These are phyloP conservation scores for Scedosporium minutisporum DNA, from an alignment of 2,329 filamentous ascomycete genomes.

Conservation along the genomic window DNA sequence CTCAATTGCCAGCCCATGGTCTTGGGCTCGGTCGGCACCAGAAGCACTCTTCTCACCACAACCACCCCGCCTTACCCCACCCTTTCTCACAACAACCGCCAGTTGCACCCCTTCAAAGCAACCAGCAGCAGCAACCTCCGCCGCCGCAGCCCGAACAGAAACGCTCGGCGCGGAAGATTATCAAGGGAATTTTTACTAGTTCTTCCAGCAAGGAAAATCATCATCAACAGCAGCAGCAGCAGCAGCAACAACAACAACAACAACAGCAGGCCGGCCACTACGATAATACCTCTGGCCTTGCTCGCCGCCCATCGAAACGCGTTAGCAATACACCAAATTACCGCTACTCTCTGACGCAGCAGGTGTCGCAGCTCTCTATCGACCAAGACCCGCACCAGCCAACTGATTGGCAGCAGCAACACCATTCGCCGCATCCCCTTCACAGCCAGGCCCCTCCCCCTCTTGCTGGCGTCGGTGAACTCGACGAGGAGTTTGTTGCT, in stretches of 20 bases:
- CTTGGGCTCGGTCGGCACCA: conserved; percentile 5
- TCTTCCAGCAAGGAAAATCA: conserved; percentile 19
- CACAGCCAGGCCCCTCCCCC: conserved; percentile 33
- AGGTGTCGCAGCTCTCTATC: conserved; percentile 13
- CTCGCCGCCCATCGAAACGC: conserved; percentile 48
- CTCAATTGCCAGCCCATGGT: conserved; percentile 1
- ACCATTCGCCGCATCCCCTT: conserved; percentile 10
- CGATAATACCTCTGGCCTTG: conserved; percentile 39
- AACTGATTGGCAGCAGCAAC: conserved; percentile 13
- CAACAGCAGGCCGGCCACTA: conserved; percentile 23
- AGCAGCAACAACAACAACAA: conserved; percentile 19
- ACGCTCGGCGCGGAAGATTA: conserved; percentile 41
- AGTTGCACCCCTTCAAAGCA: conserved; percentile 11
- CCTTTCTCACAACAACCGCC: neutral
- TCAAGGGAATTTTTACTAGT: conserved; percentile 43
- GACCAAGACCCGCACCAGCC: conserved; percentile 11
- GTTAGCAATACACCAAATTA: conserved; percentile 35
- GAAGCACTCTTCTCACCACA: neutral
- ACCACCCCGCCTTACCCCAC: conserved; percentile 2
- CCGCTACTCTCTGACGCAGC: conserved; percentile 19
- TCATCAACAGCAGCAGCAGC: conserved; percentile 17
- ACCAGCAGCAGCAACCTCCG: conserved; percentile 18
- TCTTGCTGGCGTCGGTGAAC: conserved; percentile 33
- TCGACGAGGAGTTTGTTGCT: conserved; percentile 21
- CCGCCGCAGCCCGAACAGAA: conserved; percentile 26